Evolutionary conservation across 2,329 filamentous ascomycete species (phyloP), one percentile per base, ranked within the genome.

Genomic region (Huntiella bhutanensis): DNA sequence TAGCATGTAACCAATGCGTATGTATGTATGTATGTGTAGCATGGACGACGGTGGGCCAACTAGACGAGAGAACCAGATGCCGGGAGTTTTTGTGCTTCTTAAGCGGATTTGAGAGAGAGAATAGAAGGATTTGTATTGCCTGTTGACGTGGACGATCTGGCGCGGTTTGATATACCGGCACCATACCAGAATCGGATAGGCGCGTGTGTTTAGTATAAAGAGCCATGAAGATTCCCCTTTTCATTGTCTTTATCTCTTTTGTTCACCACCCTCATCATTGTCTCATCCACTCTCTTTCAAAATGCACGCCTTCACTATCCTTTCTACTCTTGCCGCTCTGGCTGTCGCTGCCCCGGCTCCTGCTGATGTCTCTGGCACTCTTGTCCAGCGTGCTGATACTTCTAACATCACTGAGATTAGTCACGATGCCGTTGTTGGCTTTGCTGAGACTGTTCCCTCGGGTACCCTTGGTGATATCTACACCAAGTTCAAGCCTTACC

Each of bases 401-500:
- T 46, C 43, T 43, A 49, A 49, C 13, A 49, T 49, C 39, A 49
- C 47, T 5, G 39, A 28, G 22, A 59, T 61, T 46, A 39, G 13
- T 43, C 57, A 60, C 38, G 52, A 58, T 44, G 57, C 54, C 8
- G 56, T 62, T 6, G 54, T 58, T 34, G 55, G 59, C 2, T 60
- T 61, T 38, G 33, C 52, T 3, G 51, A 62, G 50, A 52, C 57
- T 7, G 57, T 60, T 16, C 59, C 59, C 4, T 49, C 53, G 5
- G 55, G 51, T 33, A 53, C 53, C 4, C 49, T 52, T 32, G 58
- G 59, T 17, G 45, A 48, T 17, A 46, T 60, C 36, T 59, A 59
- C 42, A 52, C 58, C 12, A 61, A 59, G 52, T 60, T 57, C 52
- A 59, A 60, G 52, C 59, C 59, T 7, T 59, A 56, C 49, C 53